These are phyloP conservation scores for Ephemerocybe angulata DNA, from an alignment of 768 basidiomycete genomes.

Conservation along the genomic window DNA sequence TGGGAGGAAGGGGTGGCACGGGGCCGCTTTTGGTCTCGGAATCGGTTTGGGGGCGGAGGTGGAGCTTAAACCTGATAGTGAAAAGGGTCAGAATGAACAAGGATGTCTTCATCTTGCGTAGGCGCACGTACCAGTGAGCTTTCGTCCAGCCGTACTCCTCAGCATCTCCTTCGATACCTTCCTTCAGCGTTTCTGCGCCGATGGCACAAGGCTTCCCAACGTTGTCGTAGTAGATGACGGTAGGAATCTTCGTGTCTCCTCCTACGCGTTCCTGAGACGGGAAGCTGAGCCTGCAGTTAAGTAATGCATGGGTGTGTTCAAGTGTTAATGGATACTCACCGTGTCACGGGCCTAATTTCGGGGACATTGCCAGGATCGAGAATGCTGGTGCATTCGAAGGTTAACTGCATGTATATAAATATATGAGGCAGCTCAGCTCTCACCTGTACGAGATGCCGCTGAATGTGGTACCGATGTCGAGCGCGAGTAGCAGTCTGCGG, in stretches of 20 bases:
- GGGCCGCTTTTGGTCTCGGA: constrained; percentile 3
- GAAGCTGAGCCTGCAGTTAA: constrained; percentile 9
- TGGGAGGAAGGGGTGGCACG: constrained; percentile 39
- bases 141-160: constrained; percentile 11
- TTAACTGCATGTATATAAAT: not conserved
- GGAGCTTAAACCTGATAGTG: constrained; percentile 24
- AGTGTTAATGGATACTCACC: constrained; percentile 18
- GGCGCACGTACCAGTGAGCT: constrained; percentile 11
- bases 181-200: constrained; percentile 10
- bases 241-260: constrained; percentile 34
- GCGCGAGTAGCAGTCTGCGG: constrained; percentile 41
- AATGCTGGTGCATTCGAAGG: constrained; percentile 18
- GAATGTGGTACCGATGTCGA: constrained; percentile 48
- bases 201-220: not conserved
- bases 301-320: not conserved
- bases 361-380: constrained; percentile 30
- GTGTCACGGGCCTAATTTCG: constrained; percentile 37
- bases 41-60: constrained; percentile 26
- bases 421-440: not conserved
- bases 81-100: not conserved
- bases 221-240: constrained; percentile 31
- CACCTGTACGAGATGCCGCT: constrained; percentile 44
- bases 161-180: constrained; percentile 8
- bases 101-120: constrained; percentile 20
- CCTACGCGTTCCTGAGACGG: not conserved